These are phyloP conservation scores for Simmondsia chinensis DNA, from an alignment of 148 eudicot genomes.

Conservation along the genomic window DNA sequence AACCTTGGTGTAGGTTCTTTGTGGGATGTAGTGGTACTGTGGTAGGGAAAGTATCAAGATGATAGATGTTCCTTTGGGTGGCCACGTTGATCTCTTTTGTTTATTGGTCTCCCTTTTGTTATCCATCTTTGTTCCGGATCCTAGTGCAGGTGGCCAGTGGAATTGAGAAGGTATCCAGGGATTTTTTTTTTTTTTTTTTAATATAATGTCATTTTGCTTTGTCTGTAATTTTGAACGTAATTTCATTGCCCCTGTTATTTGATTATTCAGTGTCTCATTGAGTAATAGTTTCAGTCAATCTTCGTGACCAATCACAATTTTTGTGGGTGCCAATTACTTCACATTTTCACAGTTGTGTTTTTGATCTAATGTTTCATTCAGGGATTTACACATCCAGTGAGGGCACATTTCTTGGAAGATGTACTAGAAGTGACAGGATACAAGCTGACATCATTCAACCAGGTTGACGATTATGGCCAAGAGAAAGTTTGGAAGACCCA, in stretches of 20 bases:
- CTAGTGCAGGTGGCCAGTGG: no score
- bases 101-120: no score
- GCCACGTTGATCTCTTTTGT: no score
- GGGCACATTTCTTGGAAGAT: constrained; percentile 88
- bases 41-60: no score
- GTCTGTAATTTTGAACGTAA: no score
- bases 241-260: neutral
- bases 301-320: constrained; percentile 1
- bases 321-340: neutral
- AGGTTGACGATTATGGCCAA: constrained; percentile 98
- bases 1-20: no score
- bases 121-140: no score
- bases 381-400: constrained; percentile 95
- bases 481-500: constrained; percentile 98
- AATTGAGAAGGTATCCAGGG: no score
- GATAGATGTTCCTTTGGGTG: no score
- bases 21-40: no score
- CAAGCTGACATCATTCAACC: constrained; percentile 89
- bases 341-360: constrained; percentile 2
- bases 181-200: no score
- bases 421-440: constrained; percentile 87
- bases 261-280: neutral
- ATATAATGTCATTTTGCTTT: no score
- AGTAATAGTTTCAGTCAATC: neutral
- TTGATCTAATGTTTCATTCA: constrained; percentile 19